A percentile compares a stretch with the other conserved stretches of the same genome.
Conservation (phyloP, 2,329 filamentous ascomycete species). For the Immersiporthe knoxdaviesiana region DNA sequence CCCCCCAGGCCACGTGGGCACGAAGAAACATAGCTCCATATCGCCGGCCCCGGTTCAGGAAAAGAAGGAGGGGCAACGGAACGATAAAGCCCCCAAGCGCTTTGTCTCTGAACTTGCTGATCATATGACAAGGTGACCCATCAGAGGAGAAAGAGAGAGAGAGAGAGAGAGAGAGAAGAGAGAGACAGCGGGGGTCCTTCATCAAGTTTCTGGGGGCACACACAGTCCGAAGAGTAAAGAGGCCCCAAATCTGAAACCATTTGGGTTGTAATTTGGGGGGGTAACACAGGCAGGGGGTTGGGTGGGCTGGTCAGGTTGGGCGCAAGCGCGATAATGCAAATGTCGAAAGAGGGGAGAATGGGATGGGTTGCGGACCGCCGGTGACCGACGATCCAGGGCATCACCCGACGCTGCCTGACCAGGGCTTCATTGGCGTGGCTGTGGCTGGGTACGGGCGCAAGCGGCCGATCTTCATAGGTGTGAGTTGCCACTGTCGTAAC, state of each 20-base stretch:
- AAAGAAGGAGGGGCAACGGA: background rate
- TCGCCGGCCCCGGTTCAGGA: background rate
- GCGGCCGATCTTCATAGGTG: background rate
- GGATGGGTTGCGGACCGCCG: background rate
- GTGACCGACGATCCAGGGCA: conserved; percentile 1
- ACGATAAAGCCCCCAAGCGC: background rate
- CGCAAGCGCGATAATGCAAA: background rate
- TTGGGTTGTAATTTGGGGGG: background rate
- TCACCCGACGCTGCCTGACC: conserved; percentile 1
- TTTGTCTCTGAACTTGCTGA: background rate
- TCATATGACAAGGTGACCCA: background rate
- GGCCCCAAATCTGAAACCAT: background rate
- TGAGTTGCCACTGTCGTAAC: conserved; percentile 4
- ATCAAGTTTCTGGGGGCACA: background rate
- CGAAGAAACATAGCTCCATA: background rate
- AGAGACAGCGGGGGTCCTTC: background rate
- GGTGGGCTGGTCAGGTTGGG: background rate
- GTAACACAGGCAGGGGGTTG: background rate
- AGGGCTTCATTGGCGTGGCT: background rate
- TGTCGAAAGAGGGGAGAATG: background rate
- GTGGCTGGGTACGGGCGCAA: background rate
- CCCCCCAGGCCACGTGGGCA: background rate
- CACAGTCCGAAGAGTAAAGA: background rate
- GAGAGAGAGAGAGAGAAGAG: too few relatives aligned
- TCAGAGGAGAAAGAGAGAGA: background rate